A percentile compares a stretch with the other conserved stretches of the same genome.
These are phyloP conservation scores for Aspergillus sergii DNA, from an alignment of 2,329 filamentous ascomycete species.

Conservation along the genomic window DNA sequence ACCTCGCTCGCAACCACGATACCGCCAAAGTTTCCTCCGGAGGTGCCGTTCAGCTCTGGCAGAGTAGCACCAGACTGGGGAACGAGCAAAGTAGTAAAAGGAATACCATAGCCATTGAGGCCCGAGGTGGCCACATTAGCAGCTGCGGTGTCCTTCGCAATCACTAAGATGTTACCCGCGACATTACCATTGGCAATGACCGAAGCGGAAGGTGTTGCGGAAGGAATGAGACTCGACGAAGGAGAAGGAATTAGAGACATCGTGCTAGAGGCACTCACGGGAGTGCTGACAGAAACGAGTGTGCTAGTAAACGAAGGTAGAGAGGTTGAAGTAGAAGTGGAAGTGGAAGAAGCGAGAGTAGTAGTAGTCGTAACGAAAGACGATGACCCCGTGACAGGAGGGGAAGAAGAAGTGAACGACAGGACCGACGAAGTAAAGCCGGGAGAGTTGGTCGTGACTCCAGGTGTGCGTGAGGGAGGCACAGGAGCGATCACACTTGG, in stretches of 20 bases:
- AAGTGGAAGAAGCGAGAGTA: constrained; percentile 6
- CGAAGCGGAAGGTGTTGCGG: constrained; percentile 22
- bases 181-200: constrained; percentile 26
- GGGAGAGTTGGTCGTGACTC: constrained; percentile 15
- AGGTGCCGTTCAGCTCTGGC: constrained; percentile 54
- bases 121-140: constrained; percentile 55
- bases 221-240: constrained; percentile 14
- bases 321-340: constrained; percentile 9
- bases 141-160: constrained; percentile 56
- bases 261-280: constrained; percentile 14
- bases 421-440: constrained; percentile 12
- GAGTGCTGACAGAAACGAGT: constrained; percentile 7
- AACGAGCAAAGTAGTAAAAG: constrained; percentile 59
- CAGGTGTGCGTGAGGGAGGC: constrained; percentile 16
- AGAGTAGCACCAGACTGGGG: constrained; percentile 55
- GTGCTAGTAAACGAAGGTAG: constrained; percentile 11
- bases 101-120: constrained; percentile 64
- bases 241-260: constrained; percentile 27
- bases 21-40: constrained; percentile 60
- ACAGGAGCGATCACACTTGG: constrained; percentile 28
- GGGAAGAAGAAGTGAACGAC: constrained; percentile 5
- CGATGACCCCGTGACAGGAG: constrained; percentile 8
- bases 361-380: constrained; percentile 10
- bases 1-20: constrained; percentile 60
- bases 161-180: constrained; percentile 55